Conservation (phyloP, 805 yeast genomes). For the Lipomyces kockii region DNA sequence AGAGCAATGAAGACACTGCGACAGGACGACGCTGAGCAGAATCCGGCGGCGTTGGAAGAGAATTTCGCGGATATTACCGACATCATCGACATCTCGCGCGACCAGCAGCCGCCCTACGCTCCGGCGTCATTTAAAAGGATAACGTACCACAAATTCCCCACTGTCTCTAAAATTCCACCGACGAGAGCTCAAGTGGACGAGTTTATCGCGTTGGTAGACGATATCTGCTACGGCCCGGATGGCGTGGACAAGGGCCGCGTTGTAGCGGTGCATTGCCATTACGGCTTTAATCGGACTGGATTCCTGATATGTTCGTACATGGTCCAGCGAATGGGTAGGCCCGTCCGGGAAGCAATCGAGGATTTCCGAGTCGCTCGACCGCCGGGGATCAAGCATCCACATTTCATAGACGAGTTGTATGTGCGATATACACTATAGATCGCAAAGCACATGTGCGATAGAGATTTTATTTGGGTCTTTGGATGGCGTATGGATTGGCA, state of each 20-base stretch:
- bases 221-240: slow-evolving; percentile 43
- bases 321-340: slow-evolving; percentile 62
- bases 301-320: slow-evolving; percentile 71
- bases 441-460: not conserved
- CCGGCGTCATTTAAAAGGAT: slow-evolving; percentile 60
- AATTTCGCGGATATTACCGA: slow-evolving; percentile 58
- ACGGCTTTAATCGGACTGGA: slow-evolving; percentile 81
- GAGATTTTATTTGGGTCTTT: not conserved
- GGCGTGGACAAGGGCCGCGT: slow-evolving; percentile 41
- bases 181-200: slow-evolving; percentile 61
- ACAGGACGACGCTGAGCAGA: slow-evolving; percentile 64
- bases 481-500: not conserved
- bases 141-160: slow-evolving; percentile 70
- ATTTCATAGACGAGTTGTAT: slow-evolving; percentile 72
- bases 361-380: slow-evolving; percentile 61
- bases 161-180: slow-evolving; percentile 78
- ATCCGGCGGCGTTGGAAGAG: slow-evolving; percentile 60
- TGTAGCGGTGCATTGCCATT: slow-evolving; percentile 75
- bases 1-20: slow-evolving; percentile 77
- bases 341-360: slow-evolving; percentile 64
- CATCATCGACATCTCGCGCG: slow-evolving; percentile 67
- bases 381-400: slow-evolving; percentile 80
- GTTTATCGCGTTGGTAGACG: slow-evolving; percentile 60
- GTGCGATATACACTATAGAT: slow-evolving; percentile 53
- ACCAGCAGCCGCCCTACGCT: slow-evolving; percentile 68